Evolutionary conservation across 371 early-diverging fungal species (phyloP).

Genomic region (Zychaea mexicana): DNA sequence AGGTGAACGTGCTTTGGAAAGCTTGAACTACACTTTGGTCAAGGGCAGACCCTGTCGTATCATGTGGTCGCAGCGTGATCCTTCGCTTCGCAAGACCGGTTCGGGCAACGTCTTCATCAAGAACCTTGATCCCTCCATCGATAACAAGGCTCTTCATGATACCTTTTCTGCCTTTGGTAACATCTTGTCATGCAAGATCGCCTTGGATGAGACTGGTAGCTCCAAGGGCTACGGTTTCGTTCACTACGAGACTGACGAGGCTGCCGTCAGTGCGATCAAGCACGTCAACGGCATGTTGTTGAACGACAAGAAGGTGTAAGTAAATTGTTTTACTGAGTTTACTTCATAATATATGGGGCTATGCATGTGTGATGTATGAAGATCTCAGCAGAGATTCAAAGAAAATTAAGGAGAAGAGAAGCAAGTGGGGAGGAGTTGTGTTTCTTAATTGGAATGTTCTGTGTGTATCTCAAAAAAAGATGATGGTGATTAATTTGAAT

Average conservation of each 20-base stretch:
- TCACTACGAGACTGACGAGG: conserved; percentile 96
- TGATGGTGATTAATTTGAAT: neutral
- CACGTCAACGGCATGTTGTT: conserved; percentile 98
- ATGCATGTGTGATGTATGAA: neutral
- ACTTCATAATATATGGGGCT: neutral
- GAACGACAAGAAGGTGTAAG: conserved; percentile 92
- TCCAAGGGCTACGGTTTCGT: conserved; percentile 99
- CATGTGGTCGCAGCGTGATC: conserved; percentile 99
- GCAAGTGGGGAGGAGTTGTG: neutral
- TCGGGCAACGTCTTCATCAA: conserved; percentile 99
- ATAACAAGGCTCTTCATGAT: conserved; percentile 98
- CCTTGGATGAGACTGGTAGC: conserved; percentile 79
- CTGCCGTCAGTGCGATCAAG: conserved; percentile 96
- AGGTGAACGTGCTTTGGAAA: conserved; percentile 93
- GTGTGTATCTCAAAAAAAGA: neutral
- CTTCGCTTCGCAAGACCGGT: conserved; percentile 91
- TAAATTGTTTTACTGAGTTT: no score
- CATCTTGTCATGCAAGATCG: conserved; percentile 99
- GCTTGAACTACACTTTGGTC: conserved; percentile 93
- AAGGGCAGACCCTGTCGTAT: conserved; percentile 96
- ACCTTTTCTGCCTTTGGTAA: conserved; percentile 99
- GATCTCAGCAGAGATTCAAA: neutral
- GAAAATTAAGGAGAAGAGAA: no score
- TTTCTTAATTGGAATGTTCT: no score
- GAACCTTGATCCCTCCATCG: conserved; percentile 96